phyloP scores from a whole-genome alignment of 495 filamentous ascomycete species.

The Aspergillus panamensis region DNA sequence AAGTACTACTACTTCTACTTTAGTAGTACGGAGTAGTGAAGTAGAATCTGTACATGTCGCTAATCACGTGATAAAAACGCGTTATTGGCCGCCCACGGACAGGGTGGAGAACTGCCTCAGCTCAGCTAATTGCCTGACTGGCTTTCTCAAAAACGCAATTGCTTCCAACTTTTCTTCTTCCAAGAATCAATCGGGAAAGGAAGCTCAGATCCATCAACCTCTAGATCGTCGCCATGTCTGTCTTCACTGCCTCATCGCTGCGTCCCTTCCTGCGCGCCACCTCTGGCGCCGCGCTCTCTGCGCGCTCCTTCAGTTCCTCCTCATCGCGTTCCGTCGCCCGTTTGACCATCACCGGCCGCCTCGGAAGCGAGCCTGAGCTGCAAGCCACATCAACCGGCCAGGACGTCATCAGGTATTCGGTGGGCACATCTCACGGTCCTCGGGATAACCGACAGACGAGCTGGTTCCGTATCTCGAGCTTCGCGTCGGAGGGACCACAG shows the following conservation, averaged over 20 bases:
- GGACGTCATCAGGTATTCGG: conserved; percentile 64
- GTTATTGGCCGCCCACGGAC: not conserved
- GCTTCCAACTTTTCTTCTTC: conserved; percentile 5
- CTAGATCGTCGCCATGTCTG: conserved; percentile 47
- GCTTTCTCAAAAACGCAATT: not conserved
- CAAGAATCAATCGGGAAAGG: conserved; percentile 22
- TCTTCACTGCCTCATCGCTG: conserved; percentile 42
- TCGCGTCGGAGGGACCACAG: conserved; percentile 54
- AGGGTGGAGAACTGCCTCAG: not conserved
- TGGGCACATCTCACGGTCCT: conserved; percentile 57
- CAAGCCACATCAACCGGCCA: conserved; percentile 59
- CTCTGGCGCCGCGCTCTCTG: conserved; percentile 35
- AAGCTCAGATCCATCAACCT: conserved; percentile 3
- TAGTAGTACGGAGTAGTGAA: too few relatives aligned
- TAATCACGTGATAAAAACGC: not conserved
- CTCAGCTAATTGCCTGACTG: too few relatives aligned
- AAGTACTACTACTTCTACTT: too few relatives aligned
- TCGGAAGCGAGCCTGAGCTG: conserved; percentile 68
- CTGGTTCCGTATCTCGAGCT: conserved; percentile 72
- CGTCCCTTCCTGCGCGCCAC: conserved; percentile 35
- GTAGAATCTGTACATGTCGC: too few relatives aligned
- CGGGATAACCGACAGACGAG: conserved; percentile 62
- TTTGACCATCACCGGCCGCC: conserved; percentile 73
- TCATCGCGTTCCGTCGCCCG: conserved; percentile 45
- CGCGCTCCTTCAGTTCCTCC: conserved; percentile 58